phyloP scores from a whole-genome alignment of 1,139 yeast genomes.

The Trichomonascaceae sp. region DNA sequence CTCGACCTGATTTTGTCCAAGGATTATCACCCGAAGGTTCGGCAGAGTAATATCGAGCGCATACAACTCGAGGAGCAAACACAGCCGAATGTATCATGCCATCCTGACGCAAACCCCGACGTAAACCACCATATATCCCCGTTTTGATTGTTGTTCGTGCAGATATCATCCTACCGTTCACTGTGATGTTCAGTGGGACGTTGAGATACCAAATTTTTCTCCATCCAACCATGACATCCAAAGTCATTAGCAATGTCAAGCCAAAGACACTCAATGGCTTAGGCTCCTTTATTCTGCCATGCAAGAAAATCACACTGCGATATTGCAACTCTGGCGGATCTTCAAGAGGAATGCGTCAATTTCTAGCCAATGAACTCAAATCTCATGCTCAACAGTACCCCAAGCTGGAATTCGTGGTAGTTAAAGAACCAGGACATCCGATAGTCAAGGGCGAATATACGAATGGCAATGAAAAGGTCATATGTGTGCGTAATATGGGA shows the following conservation, averaged over 20 bases:
- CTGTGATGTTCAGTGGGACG: not conserved
- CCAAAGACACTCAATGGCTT: conserved; percentile 62
- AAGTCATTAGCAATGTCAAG: conserved; percentile 19
- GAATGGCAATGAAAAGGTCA: conserved; percentile 41
- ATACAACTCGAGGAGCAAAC: too few relatives aligned
- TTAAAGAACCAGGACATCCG: conserved; percentile 78
- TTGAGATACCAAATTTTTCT: not conserved
- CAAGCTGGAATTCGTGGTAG: conserved; percentile 63
- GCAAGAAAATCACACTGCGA: conserved; percentile 64
- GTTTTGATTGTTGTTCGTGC: not conserved
- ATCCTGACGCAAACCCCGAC: not conserved
- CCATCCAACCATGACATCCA: conserved; percentile 23
- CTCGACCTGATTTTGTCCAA: conserved; percentile 4
- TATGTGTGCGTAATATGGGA: conserved; percentile 59
- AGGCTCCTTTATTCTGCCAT: conserved; percentile 70
- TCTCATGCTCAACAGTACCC: conserved; percentile 55
- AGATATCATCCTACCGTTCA: not conserved
- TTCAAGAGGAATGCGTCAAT: conserved; percentile 70
- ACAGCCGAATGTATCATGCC: not conserved
- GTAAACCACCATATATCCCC: not conserved
- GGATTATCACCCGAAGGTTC: conserved; percentile 6
- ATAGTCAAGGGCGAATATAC: conserved; percentile 61
- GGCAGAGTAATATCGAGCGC: not conserved
- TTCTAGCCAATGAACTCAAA: conserved; percentile 53
- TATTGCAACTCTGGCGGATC: conserved; percentile 97